phyloP scores from a whole-genome alignment of 2,329 filamentous ascomycete genomes.

The Stagonosporopsis vannaccii region DNA sequence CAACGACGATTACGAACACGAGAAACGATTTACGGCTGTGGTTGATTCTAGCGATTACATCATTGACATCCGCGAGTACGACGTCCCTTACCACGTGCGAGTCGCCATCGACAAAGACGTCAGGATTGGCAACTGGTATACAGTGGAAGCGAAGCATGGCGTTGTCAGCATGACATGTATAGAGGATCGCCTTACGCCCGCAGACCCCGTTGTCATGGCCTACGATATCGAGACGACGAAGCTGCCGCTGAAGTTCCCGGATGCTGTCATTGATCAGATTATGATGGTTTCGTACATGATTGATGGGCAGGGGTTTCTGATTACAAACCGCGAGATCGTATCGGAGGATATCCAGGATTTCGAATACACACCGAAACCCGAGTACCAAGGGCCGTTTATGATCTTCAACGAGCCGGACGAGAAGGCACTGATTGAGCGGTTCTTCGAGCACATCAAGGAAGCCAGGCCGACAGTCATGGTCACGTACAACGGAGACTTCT shows the following conservation, averaged over 20 bases:
- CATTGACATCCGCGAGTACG: slow-evolving; percentile 98
- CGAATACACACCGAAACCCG: slow-evolving; percentile 96
- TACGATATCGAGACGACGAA: slow-evolving; percentile 99
- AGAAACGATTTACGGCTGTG: slow-evolving; percentile 79
- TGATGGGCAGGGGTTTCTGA: slow-evolving; percentile 95
- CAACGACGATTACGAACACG: slow-evolving; percentile 77
- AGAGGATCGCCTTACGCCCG: slow-evolving; percentile 85
- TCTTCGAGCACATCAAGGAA: slow-evolving; percentile 95
- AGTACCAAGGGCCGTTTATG: slow-evolving; percentile 94
- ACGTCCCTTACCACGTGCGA: slow-evolving; percentile 98
- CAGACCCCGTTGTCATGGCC: slow-evolving; percentile 98
- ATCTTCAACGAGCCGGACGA: slow-evolving; percentile 99
- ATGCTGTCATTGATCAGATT: slow-evolving; percentile 91
- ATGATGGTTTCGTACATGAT: slow-evolving; percentile 99
- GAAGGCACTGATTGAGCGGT: slow-evolving; percentile 84
- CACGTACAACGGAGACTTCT: slow-evolving; percentile 99
- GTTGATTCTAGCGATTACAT: slow-evolving; percentile 95
- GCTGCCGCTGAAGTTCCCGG: slow-evolving; percentile 93
- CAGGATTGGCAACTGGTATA: slow-evolving; percentile 96
- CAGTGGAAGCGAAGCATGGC: slow-evolving; percentile 91
- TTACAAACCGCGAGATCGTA: slow-evolving; percentile 97
- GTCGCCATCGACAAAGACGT: slow-evolving; percentile 98
- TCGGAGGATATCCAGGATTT: slow-evolving; percentile 98
- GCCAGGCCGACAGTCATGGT: slow-evolving; percentile 94
- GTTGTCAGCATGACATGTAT: slow-evolving; percentile 82